Base-by-base conservation (phyloP, 768 basidiomycete species). In the Omphalotus guepiniiformis region DNA sequence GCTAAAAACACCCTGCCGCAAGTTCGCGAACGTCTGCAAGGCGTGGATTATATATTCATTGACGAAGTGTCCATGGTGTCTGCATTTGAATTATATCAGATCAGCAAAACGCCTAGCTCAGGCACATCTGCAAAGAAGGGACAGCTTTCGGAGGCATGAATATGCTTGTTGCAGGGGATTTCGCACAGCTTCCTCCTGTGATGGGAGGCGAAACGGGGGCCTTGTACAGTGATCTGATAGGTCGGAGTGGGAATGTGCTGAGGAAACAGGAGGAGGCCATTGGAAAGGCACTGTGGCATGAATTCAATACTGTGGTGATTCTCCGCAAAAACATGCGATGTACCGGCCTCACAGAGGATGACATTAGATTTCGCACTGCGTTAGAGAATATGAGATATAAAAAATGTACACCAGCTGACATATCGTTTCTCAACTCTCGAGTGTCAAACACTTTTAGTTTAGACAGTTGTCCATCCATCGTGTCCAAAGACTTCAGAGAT, bases 51-150 rank as follows among this genome's bases (percentile, higher is more conserved):
- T 50, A 38, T 66, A 0, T 64, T 66, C 34, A 36, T 65, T 5
- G 62, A 67, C 55, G 64, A 67, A 34, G 39, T 64, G 0, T 65
- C 62, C 0, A 67, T 67, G 64, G 23, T 64, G 4, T 49, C 53
- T 7, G 58, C 57, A 29, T 8, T 15, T 16, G 49, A 49, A 22
- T 27, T 60, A 4, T 53, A 57, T 21, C 43, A 43, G 2, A 59
- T 63, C 1, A 21, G 42, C 35, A 28, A 35, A 45, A 22, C 35
- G 39, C 11, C 46, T 58, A 34, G 43, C 51, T 6, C 9, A 32
- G 37, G 21, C 13, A 11, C 45, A 49, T 12, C 26, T 42, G 5
- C 28, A 42, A 6, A 16, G 4, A 30, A 12, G 37, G 41, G 16
- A 23, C 34, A 2, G 42, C 54, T 11, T 61, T 60, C 50, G 61